Evolutionary conservation across 495 filamentous ascomycete species (phyloP), one percentile per base, ranked within the genome.

Genomic region (Usnea hakonensis): DNA sequence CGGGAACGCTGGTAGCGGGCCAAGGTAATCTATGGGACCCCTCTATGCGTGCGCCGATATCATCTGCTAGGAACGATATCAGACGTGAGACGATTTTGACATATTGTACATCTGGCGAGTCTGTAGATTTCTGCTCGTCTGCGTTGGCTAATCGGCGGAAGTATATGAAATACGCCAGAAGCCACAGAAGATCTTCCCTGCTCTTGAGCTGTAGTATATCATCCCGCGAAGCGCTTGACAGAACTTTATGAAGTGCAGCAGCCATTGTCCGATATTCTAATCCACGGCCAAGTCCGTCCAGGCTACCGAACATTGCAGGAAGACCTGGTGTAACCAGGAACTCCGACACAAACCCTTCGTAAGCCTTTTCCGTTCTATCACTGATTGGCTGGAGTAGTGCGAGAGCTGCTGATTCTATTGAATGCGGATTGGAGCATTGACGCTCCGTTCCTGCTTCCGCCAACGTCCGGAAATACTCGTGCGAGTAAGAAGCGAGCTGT

Each of bases 161-260:
- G 66, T 81, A 89, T 55, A 97, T 87, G 62, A 91, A 84, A 69
- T 95, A 88, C 26, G 87, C 81, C 55, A 96, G 74, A 26, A 98
- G 77, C 87, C 91, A 95, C 26, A 91, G 74, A 19, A 66, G 46
- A 11, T 57, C 28, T 17, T 72, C 63, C 19, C 65, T 57, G 5
- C 54, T 62, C 54, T 58, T 58, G 10, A 65, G 53, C 46, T 54
- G 66, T 23, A 62, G 53, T 28, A 61, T 62, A 28, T 32, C 64
- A 28, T 70, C 69, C 41, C 74, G 68, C 14, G 70, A 68, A 55
- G 74, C 73, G 56, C 55, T 46, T 21, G 72, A 63, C n/a, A 71
- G 61, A 50, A 75, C 44, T 19, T 73, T 57, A 11, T 66, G 73
- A 40, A 86, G 60, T 1, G 81, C 76, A 53, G 72, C 75, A 2